Base-by-base conservation (phyloP, 139 green algal genomes). In the Gonium pectorale region DNA sequence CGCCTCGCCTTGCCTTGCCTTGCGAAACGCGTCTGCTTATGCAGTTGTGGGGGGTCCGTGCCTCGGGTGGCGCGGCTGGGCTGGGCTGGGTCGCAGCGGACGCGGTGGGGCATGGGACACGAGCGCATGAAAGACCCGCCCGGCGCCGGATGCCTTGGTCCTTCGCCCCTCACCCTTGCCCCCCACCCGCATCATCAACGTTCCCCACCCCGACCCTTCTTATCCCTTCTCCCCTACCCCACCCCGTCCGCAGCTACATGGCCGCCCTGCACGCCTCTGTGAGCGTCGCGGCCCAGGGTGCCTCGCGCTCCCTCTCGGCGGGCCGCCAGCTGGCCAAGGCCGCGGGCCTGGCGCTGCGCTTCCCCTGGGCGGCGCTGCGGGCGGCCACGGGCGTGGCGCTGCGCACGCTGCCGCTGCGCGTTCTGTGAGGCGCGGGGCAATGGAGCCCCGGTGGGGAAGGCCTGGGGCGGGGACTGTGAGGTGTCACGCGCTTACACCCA, bases 281-380 rank as follows among this genome's bases (percentile, higher is more conserved):
- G 0, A 43, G 4, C 19, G n/a, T 83, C 5, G 60, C 52, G 43
- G 33, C n/a, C 19, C 43, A 29, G 21, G 62, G 74, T 38, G 15
- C 70, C 56, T 9, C 3, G 2, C 74, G 59, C 38, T 26, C 31
- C 13, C 27, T 52, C 13, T 37, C 27, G 11, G 49, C 62, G 37
- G 74, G 74, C 3, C 74, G 74, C 15, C 11, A 31, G 2, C 8
- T 73, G 31, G 77, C 60, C 41, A 83, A 83, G 77, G 77, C 44
- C 3, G 77, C 77, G 9, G 60, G 60, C 31, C 62, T 83, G 60
- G 77, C 77, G 43, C 60, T 83, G 60, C 15, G 62, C 5, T n/a
- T 83, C 62, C 77, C 77, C 43, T 73, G 77, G 77, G 43, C 27
- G 6, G 77, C 60, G n/a, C 62, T 83, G 62, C 62, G 62, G 27